phyloP scores from a whole-genome alignment of 345 rosid species.

The Salix purpurea region DNA sequence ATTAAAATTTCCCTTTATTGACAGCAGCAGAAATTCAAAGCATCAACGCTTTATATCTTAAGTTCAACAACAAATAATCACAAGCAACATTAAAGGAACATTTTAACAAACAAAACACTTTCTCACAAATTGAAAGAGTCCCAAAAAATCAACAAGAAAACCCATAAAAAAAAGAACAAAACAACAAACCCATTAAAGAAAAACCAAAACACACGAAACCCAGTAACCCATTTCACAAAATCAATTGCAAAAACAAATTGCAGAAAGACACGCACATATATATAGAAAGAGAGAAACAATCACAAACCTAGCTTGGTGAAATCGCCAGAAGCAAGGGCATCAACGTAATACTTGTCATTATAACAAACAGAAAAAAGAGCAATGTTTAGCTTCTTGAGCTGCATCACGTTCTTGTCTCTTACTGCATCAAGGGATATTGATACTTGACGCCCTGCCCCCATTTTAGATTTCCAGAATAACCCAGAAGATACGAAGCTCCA shows the following conservation, averaged over 20 bases:
- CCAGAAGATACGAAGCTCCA: background rate
- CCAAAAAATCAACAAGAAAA: background rate
- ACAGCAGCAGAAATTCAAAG: background rate
- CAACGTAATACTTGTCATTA: constrained; percentile 84
- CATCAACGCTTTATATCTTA: background rate
- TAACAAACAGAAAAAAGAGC: constrained; percentile 91
- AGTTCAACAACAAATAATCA: background rate
- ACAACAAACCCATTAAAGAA: background rate
- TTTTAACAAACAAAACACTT: background rate
- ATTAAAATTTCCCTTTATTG: background rate
- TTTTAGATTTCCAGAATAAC: constrained; percentile 11
- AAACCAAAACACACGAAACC: background rate
- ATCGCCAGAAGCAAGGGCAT: constrained; percentile 81
- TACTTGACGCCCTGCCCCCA: constrained; percentile 78
- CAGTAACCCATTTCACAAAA: background rate
- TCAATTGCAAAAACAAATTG: background rate
- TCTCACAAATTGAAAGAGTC: background rate
- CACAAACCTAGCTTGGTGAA: constrained; percentile 82
- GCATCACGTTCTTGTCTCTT: constrained; percentile 97
- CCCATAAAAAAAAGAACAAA: background rate
- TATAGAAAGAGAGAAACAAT: background rate
- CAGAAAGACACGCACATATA: background rate
- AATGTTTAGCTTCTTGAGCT: constrained; percentile 88
- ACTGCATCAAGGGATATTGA: constrained; percentile 81
- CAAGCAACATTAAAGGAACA: background rate